These are phyloP conservation scores for Salvia miltiorrhiza DNA, from an alignment of 257 asterid species.

Conservation along the genomic window DNA sequence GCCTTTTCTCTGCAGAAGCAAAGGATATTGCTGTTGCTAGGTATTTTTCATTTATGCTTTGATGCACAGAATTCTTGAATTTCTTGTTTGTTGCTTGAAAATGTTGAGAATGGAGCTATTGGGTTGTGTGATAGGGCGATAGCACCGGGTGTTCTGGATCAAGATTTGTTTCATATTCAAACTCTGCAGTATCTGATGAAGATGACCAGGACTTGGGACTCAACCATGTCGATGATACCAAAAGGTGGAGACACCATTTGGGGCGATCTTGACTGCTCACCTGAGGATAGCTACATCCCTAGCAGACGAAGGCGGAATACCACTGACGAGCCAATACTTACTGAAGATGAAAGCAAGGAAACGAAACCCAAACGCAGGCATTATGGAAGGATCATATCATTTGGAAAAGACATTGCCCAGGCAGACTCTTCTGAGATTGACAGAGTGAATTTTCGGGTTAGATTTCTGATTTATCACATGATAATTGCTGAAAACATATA, in stretches of 20 bases:
- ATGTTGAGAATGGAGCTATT: not conserved
- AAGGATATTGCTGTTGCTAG: conserved; percentile 65
- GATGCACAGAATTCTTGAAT: not conserved
- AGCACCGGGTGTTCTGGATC: conserved; percentile 68
- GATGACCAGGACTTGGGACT: conserved; percentile 94
- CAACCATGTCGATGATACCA: conserved; percentile 94
- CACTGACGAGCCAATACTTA: conserved; percentile 22
- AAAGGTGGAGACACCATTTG: conserved; percentile 88
- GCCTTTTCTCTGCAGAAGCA: conserved; percentile 67
- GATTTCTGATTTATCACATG: not conserved
- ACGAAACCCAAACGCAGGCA: conserved; percentile 27
- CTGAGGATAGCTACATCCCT: conserved; percentile 56
- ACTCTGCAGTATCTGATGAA: conserved; percentile 82
- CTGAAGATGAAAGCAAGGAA: conserved; percentile 22
- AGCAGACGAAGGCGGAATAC: conserved; percentile 33
- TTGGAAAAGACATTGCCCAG: conserved; percentile 61
- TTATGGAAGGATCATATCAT: conserved; percentile 75
- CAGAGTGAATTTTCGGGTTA: conserved; percentile 69
- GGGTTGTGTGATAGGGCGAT: conserved; percentile 44
- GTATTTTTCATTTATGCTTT: conserved; percentile 16
- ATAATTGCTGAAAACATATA: not conserved
- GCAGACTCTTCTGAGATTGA: conserved; percentile 52
- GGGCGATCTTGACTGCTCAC: conserved; percentile 89
- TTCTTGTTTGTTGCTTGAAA: not conserved
- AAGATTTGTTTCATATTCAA: conserved; percentile 62